Conservation (phyloP, 78 protist genomes). For the Protostelium mycophagum region DNA sequence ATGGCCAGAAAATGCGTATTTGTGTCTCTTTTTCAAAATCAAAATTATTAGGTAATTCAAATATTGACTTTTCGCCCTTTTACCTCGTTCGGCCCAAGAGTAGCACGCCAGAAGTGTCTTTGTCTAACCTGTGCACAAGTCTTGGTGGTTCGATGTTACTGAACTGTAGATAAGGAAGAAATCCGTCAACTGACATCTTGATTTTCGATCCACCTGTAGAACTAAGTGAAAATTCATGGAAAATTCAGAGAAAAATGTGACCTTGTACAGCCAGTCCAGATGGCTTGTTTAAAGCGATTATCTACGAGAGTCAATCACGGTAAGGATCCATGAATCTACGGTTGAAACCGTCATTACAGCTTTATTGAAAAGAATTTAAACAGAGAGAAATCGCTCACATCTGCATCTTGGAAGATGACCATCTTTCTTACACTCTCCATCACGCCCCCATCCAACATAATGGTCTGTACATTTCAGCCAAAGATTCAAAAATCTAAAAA, state of each 20-base stretch:
- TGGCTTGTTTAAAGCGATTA: conserved; percentile 43
- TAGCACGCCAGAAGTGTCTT: conserved; percentile 19
- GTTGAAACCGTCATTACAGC: too few relatives aligned
- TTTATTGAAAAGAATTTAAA: too few relatives aligned
- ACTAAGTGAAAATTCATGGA: background rate
- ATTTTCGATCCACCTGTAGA: conserved; percentile 29
- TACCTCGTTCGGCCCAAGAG: conserved; percentile 35
- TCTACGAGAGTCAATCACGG: background rate
- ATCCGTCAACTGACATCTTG: conserved; percentile 41
- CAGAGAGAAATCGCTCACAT: too few relatives aligned
- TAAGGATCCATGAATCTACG: background rate
- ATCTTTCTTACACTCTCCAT: background rate
- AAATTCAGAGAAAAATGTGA: background rate
- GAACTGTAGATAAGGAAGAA: conserved; percentile 37
- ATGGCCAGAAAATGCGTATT: too few relatives aligned
- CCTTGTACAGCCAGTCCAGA: conserved; percentile 60
- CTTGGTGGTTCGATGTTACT: conserved; percentile 22
- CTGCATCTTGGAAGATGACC: background rate
- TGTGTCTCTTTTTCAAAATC: too few relatives aligned
- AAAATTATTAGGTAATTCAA: conserved; percentile 31
- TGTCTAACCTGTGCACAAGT: conserved; percentile 25
- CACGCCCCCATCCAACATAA: background rate
- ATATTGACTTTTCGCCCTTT: conserved; percentile 25
- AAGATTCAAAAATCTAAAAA: too few relatives aligned
- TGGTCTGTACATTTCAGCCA: too few relatives aligned